Percentiles rank a stretch among this genome's conserved stretches.
Conservation (phyloP, 2,329 filamentous ascomycete genomes). For the Colletotrichum phormii region DNA sequence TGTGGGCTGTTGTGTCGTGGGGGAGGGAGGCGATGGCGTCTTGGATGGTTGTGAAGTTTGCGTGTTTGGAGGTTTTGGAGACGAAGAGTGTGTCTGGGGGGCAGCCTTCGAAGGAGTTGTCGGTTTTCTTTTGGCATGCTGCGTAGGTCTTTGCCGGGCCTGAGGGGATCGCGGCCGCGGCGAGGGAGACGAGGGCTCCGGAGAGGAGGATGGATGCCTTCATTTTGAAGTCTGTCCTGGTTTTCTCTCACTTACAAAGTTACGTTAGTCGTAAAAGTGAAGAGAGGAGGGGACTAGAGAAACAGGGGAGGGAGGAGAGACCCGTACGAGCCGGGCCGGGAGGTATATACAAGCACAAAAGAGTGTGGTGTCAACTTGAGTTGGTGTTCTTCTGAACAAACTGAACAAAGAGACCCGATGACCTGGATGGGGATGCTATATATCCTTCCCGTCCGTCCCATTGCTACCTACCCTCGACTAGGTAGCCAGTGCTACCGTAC, state of each 20-base stretch:
- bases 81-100: slow-evolving; percentile 55
- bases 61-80: slow-evolving; percentile 47
- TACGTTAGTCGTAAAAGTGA: background rate
- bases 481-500: background rate
- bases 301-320: background rate
- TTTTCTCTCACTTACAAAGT: background rate
- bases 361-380: background rate
- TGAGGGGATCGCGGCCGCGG: slow-evolving; percentile 2
- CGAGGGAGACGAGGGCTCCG: slow-evolving; percentile 7
- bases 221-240: slow-evolving; percentile 21
- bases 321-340: background rate
- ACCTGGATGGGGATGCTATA: slow-evolving; percentile 8
- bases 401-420: background rate
- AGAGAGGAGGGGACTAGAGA: background rate
- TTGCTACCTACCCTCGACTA: background rate
- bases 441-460: background rate
- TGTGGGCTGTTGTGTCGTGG: slow-evolving; percentile 56
- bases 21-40: slow-evolving; percentile 53
- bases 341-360: background rate
- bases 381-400: background rate
- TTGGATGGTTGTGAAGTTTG: slow-evolving; percentile 53
- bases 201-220: slow-evolving; percentile 23
- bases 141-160: slow-evolving; percentile 44
- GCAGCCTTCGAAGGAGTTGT: slow-evolving; percentile 50
- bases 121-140: slow-evolving; percentile 47